Evolutionary conservation across 768 basidiomycete species (phyloP).

Genomic region (Phylloporus rhodoxanthus): DNA sequence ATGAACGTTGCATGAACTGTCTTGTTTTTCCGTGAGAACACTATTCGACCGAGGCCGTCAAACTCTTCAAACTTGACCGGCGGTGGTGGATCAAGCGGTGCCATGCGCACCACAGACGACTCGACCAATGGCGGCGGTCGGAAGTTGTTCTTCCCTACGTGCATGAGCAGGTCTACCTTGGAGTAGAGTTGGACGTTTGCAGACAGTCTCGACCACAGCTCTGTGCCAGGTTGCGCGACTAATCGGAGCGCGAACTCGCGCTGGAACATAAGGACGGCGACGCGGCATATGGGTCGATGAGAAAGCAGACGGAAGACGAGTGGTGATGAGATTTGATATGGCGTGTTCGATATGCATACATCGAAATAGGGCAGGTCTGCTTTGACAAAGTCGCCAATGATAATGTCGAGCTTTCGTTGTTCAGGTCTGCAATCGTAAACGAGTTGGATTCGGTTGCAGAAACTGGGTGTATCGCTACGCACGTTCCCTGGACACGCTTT

Average conservation of each 20-base stretch:
- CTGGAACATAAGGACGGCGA: constrained; percentile 99
- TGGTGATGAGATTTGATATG: constrained; percentile 98
- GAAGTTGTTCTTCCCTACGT: constrained; percentile 96
- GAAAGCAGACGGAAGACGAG: constrained; percentile 96
- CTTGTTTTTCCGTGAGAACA: constrained; percentile 89
- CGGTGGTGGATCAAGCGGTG: constrained; percentile 91
- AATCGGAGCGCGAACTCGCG: constrained; percentile 95
- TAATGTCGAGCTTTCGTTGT: constrained; percentile 89
- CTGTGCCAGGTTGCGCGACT: constrained; percentile 75
- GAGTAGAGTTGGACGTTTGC: constrained; percentile 98
- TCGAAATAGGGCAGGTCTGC: constrained; percentile 98
- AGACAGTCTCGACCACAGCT: constrained; percentile 88
- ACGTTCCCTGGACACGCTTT: constrained; percentile 98
- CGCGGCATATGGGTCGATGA: constrained; percentile 88
- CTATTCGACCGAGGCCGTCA: constrained; percentile 87
- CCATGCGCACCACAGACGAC: constrained; percentile 84
- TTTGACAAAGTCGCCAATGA: constrained; percentile 98
- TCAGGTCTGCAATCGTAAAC: constrained; percentile 59
- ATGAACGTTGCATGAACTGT: constrained; percentile 83
- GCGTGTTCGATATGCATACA: constrained; percentile 98
- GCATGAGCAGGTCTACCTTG: constrained; percentile 93
- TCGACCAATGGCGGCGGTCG: constrained; percentile 94
- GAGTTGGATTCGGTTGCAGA: background rate
- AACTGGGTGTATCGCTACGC: constrained; percentile 34
- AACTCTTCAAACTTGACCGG: constrained; percentile 96